These are phyloP conservation scores for Cymbopogon citratus DNA, from an alignment of 176 grass and related monocot species.

Conservation along the genomic window DNA sequence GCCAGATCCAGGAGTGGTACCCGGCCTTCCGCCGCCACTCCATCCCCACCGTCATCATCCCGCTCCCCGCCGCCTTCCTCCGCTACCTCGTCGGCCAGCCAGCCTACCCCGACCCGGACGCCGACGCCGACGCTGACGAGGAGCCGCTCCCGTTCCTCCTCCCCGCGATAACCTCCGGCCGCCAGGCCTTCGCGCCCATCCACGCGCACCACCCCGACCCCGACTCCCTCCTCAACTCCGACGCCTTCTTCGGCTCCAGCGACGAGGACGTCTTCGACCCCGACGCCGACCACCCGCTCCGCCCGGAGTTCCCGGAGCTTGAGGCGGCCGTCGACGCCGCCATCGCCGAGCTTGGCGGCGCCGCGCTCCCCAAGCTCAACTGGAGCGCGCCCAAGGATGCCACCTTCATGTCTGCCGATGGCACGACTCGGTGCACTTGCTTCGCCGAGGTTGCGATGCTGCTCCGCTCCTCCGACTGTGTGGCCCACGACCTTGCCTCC, in stretches of 20 bases:
- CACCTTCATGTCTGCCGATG: conserved; percentile 65
- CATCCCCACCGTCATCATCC: conserved; percentile 50
- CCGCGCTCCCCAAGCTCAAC: conserved; percentile 73
- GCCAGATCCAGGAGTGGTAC: conserved; percentile 80
- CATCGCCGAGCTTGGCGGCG: conserved; percentile 57
- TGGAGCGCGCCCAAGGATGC: conserved; percentile 90
- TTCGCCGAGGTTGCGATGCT: conserved; percentile 75
- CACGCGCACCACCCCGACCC: conserved; percentile 41
- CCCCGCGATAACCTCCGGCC: conserved; percentile 32
- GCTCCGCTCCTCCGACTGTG: conserved; percentile 72
- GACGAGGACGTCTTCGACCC: conserved; percentile 8
- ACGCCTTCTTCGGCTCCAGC: conserved; percentile 23
- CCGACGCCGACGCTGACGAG: neutral
- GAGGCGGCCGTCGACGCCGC: conserved; percentile 62
- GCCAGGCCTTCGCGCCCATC: conserved; percentile 37
- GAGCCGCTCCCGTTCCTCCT: conserved; percentile 50
- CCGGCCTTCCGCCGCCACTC: conserved; percentile 55
- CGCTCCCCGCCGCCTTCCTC: conserved; percentile 54
- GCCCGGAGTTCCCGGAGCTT: conserved; percentile 66
- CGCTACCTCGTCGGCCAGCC: conserved; percentile 53
- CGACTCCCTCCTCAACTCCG: conserved; percentile 52
- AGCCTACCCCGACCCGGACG: conserved; percentile 18
- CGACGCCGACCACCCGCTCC: neutral
- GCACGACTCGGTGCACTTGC: conserved; percentile 49
- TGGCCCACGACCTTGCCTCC: conserved; percentile 58